phyloP scores from a whole-genome alignment of 73 alveolate species.

The Paramecium tetraurelia region DNA sequence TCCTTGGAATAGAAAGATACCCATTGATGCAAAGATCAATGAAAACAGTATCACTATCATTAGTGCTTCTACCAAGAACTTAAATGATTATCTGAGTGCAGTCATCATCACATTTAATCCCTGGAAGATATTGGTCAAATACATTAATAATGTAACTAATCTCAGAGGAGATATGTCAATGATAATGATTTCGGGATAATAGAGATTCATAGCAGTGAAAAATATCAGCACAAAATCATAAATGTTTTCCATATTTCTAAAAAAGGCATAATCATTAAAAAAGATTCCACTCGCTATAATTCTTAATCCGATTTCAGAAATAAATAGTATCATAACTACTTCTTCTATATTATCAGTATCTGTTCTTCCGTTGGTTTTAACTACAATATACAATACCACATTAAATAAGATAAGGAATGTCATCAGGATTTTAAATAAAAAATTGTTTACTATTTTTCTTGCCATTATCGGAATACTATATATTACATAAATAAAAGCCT shows the following conservation, averaged over 20 bases:
- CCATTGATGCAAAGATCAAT: slow-evolving; percentile 15
- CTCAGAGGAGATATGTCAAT: slow-evolving; percentile 12
- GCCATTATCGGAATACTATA: not conserved
- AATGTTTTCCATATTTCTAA: not conserved
- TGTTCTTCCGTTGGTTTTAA: not conserved
- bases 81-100: not conserved
- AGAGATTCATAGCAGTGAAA: not conserved
- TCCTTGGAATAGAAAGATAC: not conserved
- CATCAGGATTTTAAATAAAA: not conserved
- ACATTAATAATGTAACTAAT: not conserved
- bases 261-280: not conserved
- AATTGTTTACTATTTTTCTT: not conserved
- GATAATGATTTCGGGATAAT: not conserved
- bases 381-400: not conserved
- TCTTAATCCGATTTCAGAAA: not conserved
- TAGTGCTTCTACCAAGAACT: not conserved
- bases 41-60: not conserved
- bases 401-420: not conserved
- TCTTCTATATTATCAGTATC: not conserved
- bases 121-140: not conserved
- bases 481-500: not conserved
- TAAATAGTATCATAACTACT: not conserved
- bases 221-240: not conserved
- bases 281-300: slow-evolving; percentile 14
- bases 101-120: not conserved